Base-by-base conservation (phyloP, 345 rosid species). In the Eucalyptus shirleyi region DNA sequence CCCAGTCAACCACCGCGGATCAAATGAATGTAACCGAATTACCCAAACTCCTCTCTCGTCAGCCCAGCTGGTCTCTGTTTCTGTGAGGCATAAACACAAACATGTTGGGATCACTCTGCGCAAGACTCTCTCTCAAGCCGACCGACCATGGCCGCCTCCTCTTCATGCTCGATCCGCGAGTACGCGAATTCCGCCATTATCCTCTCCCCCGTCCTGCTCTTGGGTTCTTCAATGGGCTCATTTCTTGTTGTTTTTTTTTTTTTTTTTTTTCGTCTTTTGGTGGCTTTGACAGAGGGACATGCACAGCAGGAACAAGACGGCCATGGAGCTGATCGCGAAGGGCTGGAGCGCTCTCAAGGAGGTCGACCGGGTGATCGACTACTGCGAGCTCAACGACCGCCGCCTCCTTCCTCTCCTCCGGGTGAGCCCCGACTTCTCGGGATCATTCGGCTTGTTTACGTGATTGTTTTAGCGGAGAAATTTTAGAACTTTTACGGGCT, bases 331-430 rank as follows among this genome's bases (percentile, higher is more conserved):
- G 18, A 96, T 97, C 83, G 98, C 98, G 3, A 96, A 94, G 93
- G 99, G 99, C 47, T 97, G 95, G 96, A 94, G 93, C 44, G 98
- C 97, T 89, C 90, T 97, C 91, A 93, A 95, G 91, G 99, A 98
- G 93, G 99, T 98, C 12, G 99, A 98, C 16, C 94, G 98, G 91
- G 98, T 98, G 72, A 95, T 95, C 23, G 99, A 96, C 93, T 96
- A 95, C 88, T 94, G 96, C 87, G 98, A 97, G 92, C 96, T 93
- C 92, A 95, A 97, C 87, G 99, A 98, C 90, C 93, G 92, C 30
- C 97, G 99, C 51, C 98, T 98, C 86, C 91, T 96, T 88, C 99
- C 99, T 91, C 96, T 93, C 62, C 96, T 98, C 53, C 93, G 95
- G 91, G 99, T 95, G 91, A 17, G 85, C 49, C 44, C 49, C 8